These are phyloP conservation scores for Rhododendron kiyosumense DNA, from an alignment of 148 eudicot species.

Conservation along the genomic window DNA sequence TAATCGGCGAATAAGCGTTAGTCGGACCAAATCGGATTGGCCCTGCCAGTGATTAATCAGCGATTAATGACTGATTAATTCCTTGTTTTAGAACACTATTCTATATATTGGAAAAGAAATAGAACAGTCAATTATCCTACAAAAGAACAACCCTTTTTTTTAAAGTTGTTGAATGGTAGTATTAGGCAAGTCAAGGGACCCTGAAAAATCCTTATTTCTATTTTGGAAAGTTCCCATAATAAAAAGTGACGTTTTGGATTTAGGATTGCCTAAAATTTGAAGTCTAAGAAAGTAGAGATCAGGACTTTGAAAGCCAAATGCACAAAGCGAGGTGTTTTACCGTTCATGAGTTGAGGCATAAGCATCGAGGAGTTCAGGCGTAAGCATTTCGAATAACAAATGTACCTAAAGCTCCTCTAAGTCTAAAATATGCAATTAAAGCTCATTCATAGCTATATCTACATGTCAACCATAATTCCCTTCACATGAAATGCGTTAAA, in stretches of 20 bases:
- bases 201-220: not conserved
- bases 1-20: no score
- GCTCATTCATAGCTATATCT: not conserved
- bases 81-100: no score
- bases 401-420: not conserved
- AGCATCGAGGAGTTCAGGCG: not conserved
- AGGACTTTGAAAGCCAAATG: not conserved
- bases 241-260: not conserved
- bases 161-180: not conserved
- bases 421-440: not conserved
- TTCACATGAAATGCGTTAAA: not conserved
- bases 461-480: not conserved
- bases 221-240: not conserved
- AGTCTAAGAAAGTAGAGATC: not conserved
- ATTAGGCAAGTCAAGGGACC: not conserved
- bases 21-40: no score
- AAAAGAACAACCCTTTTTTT: not conserved
- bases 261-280: not conserved
- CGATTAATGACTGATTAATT: no score
- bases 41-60: no score
- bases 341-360: not conserved
- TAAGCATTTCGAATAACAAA: not conserved
- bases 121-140: not conserved
- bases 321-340: not conserved
- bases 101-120: not conserved